Percentiles rank a stretch among this genome's conserved stretches.
Evolutionary conservation across 1,139 yeast genomes (phyloP).

Genomic region (Hyphopichia fennica): DNA sequence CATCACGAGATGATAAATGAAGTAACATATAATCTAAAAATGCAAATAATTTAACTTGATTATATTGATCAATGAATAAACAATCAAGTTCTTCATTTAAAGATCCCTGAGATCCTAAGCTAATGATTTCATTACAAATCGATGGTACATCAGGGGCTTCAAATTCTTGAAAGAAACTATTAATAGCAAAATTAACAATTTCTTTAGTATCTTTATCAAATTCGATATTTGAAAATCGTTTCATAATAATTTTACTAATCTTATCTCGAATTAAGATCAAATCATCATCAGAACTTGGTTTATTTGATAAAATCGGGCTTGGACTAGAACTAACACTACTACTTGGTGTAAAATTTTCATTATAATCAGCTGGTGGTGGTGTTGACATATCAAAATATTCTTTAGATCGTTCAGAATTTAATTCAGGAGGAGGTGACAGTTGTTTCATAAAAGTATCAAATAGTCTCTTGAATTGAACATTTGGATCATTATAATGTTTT

Average conservation of each 20-base stretch:
- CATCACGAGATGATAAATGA: background rate
- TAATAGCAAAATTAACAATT: constrained; percentile 5
- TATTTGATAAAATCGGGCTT: background rate
- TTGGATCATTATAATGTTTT: constrained; percentile 1
- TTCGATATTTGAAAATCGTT: constrained; percentile 4
- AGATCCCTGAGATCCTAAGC: constrained; percentile 5
- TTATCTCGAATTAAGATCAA: background rate
- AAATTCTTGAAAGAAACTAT: constrained; percentile 8
- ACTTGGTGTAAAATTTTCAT: no score
- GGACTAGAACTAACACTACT: background rate
- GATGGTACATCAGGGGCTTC: constrained; percentile 7
- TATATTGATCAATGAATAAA: constrained; percentile 4
- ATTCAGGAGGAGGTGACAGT: background rate
- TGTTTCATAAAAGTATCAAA: background rate
- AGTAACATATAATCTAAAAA: constrained; percentile 2
- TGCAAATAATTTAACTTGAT: constrained; percentile 6
- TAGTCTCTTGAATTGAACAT: background rate
- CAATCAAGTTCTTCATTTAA: constrained; percentile 8
- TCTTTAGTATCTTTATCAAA: background rate
- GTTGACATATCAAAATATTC: no score
- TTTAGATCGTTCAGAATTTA: background rate
- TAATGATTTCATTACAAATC: constrained; percentile 8
- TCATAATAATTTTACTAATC: background rate
- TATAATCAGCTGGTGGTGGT: background rate
- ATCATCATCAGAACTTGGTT: background rate